Evolutionary conservation across 305 asterid genomes (phyloP), one percentile per base, ranked within the genome.

Genomic region (Fraxinus latifolia): DNA sequence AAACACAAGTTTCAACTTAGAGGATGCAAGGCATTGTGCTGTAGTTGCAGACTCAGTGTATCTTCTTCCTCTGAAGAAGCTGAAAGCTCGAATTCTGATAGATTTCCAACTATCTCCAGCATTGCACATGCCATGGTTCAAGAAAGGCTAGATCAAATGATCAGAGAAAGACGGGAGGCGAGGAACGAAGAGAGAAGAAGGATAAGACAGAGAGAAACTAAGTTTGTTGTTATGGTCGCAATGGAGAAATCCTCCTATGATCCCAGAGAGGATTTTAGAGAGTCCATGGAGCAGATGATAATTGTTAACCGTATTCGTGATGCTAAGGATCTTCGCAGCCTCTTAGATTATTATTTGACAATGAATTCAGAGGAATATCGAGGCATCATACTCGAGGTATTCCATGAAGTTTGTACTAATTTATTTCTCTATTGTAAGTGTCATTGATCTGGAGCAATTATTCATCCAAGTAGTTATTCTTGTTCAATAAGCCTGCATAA

Each of bases 91-190:
- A 73, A 31, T 77, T 89, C 96, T 7, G 86, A 50, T 11, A 82
- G 89, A 37, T 79, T 84, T 68, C 89, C 86, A 15, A 79, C 88
- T 0, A 78, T 92, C 62, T 93, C 94, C 21, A 91, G 93, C 88
- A 77, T 89, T 44, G 86, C 96, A 25, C 96, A 93, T 62, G 94
- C 97, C 34, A 90, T 93, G 95, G 96, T 93, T 39, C 97, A 92
- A 77, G 92, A 91, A 74, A 90, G 88, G 87, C 84, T 93, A 23
- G 97, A 89, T 36, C 88, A 77, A 80, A 90, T 92, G 90, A 93
- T 92, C 47, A 87, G 85, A 68, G 92, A 83, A 34, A 85, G 90
- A 70, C 78, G 83, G 77, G 89, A 83, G 71, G 85, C 62, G 19
- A 81, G 88, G 77, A 80, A 77, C 4, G 86, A 88, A 65, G 88